Evolutionary conservation across 2,329 filamentous ascomycete genomes (phyloP).

Genomic region (Neonectria punicea): DNA sequence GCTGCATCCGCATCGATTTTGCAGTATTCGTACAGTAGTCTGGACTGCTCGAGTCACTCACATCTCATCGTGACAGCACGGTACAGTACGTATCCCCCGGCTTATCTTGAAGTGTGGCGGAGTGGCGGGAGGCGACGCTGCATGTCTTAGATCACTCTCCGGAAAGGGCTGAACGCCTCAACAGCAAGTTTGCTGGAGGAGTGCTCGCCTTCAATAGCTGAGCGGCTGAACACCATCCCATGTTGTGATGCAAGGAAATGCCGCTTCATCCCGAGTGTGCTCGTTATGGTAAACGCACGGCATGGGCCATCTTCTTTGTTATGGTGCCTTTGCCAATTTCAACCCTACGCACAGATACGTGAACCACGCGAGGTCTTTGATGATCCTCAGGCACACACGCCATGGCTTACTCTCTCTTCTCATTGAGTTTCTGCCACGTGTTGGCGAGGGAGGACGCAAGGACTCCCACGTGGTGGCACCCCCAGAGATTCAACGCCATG

Average conservation of each 20-base stretch:
- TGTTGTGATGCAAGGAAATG: neutral
- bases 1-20: neutral
- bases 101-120: neutral
- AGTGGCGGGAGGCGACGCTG: neutral
- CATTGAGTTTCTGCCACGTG: constrained; percentile 2
- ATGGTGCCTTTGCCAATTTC: neutral
- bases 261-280: neutral
- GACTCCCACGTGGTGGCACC: neutral
- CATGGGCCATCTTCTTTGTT: neutral
- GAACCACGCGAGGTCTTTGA: neutral
- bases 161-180: constrained; percentile 1
- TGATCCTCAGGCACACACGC: neutral
- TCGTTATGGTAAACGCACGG: neutral
- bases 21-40: neutral
- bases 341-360: neutral
- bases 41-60: neutral
- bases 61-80: neutral
- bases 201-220: neutral
- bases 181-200: neutral
- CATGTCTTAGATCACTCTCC: constrained; percentile 19
- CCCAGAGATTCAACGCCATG: neutral
- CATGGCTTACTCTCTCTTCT: neutral
- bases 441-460: neutral
- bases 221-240: neutral
- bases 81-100: neutral